Base-by-base conservation (phyloP, 805 yeast species). In the Cyberlindnera misumaiensis region DNA sequence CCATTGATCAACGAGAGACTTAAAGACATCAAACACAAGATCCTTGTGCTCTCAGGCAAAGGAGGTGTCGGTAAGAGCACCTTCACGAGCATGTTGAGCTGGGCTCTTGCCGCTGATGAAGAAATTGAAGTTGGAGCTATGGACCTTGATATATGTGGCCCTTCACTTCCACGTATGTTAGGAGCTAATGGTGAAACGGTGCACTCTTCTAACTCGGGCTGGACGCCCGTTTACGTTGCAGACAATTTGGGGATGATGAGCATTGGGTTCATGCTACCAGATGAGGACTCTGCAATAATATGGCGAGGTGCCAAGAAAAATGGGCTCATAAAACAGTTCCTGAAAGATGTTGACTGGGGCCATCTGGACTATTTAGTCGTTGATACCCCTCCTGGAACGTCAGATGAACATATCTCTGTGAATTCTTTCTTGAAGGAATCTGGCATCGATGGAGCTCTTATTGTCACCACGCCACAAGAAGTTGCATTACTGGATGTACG, bases 11-110 rank as follows among this genome's bases (percentile, higher is more conserved):
- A 77, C 25, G 73, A 75, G 32, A 73, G 90, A 43, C 64, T 93
- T 39, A 59, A 73, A 2, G 70, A 73, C 34, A 73, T 77, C 27
- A 69, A 79, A 46, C 97, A 93, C 60, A 93, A 93, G 61, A 65
- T 93, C 71, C 77, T 66, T 67, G 97, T 36, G 60, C 83, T 79
- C 1, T 80, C 88, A 1, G 94, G 93, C 5, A 84, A 84, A 60
- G 94, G 97, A 12, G 98, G 99, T 11, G 99, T 93, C 1, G 99
- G 99, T 1, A 93, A 93, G 59, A 86, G 96, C 0, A 93, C 99
- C 0, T 90, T 93, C 58, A 84, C 97, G 0, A 75, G 95, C 4
- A 83, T 93, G 93, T 70, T 93, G n/a, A 78, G 95, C 14, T 93
- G 97, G 96, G 96, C 97, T 0, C 63, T 93, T 29, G 89, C 97